phyloP scores from a whole-genome alignment of 441 rosid genomes.

The Pelargonium exstipulatum region DNA sequence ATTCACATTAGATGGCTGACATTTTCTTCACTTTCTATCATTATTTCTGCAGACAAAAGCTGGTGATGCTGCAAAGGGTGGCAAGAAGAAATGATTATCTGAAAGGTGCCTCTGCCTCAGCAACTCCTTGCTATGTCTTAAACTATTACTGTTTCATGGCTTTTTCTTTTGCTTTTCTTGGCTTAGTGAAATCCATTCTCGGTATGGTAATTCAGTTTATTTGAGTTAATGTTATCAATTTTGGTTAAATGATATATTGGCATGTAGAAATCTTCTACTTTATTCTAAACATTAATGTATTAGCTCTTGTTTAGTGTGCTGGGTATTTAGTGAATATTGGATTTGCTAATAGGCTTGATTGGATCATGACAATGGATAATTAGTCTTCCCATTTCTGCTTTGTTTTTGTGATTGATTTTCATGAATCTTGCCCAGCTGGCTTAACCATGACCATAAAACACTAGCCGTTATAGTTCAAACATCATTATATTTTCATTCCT shows the following conservation, averaged over 20 bases:
- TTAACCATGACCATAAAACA: no score
- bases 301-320: not conserved
- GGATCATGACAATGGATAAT: no score
- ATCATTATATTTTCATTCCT: no score
- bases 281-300: not conserved
- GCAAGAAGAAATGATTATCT: slow-evolving; percentile 27
- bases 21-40: not conserved
- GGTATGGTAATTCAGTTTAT: not conserved
- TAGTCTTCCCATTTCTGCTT: no score
- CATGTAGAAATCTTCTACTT: not conserved
- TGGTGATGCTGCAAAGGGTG: slow-evolving; percentile 31
- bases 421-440: no score
- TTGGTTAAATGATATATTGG: not conserved
- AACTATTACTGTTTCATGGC: no score
- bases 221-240: not conserved
- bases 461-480: no score
- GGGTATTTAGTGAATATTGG: no score
- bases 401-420: no score
- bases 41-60: slow-evolving; percentile 32
- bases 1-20: not conserved
- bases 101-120: not conserved
- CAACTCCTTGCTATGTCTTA: not conserved
- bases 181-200: not conserved
- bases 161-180: not conserved
- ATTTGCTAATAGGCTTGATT: no score